Percentiles rank a stretch among this genome's conserved stretches.
phyloP scores from a whole-genome alignment of 306 rosid species.

The Rosa multiflora region DNA sequence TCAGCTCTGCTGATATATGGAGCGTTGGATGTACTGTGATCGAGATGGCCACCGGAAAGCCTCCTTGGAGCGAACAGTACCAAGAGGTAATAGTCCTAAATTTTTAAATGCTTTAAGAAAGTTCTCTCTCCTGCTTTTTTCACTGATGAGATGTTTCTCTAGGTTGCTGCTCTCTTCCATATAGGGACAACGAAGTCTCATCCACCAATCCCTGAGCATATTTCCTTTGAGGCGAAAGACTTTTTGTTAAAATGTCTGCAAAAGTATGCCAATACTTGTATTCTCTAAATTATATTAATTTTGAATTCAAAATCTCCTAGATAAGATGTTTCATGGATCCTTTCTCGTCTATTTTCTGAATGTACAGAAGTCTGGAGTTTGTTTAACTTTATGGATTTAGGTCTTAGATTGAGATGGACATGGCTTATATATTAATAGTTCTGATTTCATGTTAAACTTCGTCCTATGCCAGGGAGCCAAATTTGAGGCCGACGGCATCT shows the following conservation, averaged over 20 bases:
- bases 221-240: slow-evolving; percentile 83
- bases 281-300: slow-evolving; percentile 13
- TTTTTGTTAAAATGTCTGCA: slow-evolving; percentile 91
- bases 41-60: slow-evolving; percentile 99
- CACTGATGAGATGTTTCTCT: slow-evolving; percentile 44
- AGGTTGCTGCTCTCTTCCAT: slow-evolving; percentile 99
- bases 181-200: slow-evolving; percentile 97
- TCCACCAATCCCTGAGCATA: slow-evolving; percentile 98
- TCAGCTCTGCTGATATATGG: slow-evolving; percentile 99
- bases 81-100: slow-evolving; percentile 64
- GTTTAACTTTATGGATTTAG: neutral
- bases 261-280: slow-evolving; percentile 54
- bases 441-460: neutral
- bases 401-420: slow-evolving; percentile 1
- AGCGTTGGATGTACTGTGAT: slow-evolving; percentile 98
- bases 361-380: neutral
- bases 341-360: slow-evolving; percentile 6
- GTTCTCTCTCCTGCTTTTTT: slow-evolving; percentile 17
- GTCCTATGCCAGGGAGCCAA: slow-evolving; percentile 80
- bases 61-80: slow-evolving; percentile 99
- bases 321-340: slow-evolving; percentile 3
- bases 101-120: neutral
- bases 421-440: neutral
- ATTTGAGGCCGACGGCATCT: slow-evolving; percentile 73
- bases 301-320: slow-evolving; percentile 6